A percentile compares a stretch with the other conserved stretches of the same genome.
Conservation (phyloP, 106 monocot species). For the Apostasia ramifera region DNA sequence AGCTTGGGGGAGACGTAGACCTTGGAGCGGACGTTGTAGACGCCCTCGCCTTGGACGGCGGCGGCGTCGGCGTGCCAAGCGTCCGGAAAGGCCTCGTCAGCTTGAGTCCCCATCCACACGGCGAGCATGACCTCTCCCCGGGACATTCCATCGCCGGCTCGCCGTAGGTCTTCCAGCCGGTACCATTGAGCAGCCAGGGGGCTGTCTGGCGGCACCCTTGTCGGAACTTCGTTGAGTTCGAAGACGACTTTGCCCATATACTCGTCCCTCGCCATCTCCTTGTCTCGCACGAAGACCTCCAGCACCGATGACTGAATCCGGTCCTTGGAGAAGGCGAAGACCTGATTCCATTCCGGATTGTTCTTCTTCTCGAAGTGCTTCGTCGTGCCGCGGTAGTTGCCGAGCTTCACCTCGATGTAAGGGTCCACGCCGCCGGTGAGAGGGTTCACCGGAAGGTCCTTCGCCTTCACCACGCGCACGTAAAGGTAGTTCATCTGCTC, state of each 20-base stretch:
- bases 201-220: conserved; percentile 78
- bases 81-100: conserved; percentile 70
- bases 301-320: conserved; percentile 64
- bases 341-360: conserved; percentile 86
- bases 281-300: conserved; percentile 77
- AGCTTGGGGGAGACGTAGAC: conserved; percentile 50
- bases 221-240: conserved; percentile 86
- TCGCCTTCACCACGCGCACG: conserved; percentile 72
- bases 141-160: conserved; percentile 45
- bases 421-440: conserved; percentile 74
- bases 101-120: conserved; percentile 73
- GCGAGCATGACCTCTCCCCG: conserved; percentile 74
- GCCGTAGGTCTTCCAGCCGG: conserved; percentile 54
- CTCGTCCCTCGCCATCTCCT: conserved; percentile 72
- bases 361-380: conserved; percentile 59
- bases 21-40: conserved; percentile 35
- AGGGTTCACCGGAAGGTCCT: conserved; percentile 57
- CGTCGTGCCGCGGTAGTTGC: conserved; percentile 85
- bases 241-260: conserved; percentile 72
- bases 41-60: conserved; percentile 33
- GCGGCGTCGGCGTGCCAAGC: conserved; percentile 82
- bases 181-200: conserved; percentile 94
- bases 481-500: conserved; percentile 86
- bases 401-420: conserved; percentile 79
- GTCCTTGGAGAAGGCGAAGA: conserved; percentile 86